These are phyloP conservation scores for Fusarium nanum DNA, from an alignment of 2,329 filamentous ascomycete species.

Conservation along the genomic window DNA sequence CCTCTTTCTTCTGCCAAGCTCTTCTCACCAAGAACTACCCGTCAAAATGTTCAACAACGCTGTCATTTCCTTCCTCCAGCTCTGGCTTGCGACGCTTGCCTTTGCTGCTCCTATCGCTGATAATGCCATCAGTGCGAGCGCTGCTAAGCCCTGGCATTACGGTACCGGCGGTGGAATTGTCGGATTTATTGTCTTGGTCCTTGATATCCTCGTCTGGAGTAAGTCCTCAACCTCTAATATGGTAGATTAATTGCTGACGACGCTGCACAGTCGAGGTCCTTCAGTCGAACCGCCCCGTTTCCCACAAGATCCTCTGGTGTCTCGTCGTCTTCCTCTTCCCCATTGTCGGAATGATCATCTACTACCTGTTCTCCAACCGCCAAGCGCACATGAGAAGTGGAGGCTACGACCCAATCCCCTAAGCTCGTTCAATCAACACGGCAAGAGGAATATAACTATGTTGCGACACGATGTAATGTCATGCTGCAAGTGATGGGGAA, in stretches of 20 bases:
- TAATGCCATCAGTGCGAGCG: constrained; percentile 49
- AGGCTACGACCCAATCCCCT: constrained; percentile 62
- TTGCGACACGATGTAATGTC: not conserved
- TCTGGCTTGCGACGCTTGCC: constrained; percentile 61
- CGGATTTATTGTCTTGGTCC: constrained; percentile 69
- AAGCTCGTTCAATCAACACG: not conserved
- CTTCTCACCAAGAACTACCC: accelerated
- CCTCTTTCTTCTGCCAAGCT: not conserved
- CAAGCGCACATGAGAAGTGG: constrained; percentile 62
- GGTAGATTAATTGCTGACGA: not conserved
- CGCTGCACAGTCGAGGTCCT: constrained; percentile 67
- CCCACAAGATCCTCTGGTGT: constrained; percentile 71
- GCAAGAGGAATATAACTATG: not conserved
- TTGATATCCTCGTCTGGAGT: constrained; percentile 74
- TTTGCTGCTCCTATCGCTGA: constrained; percentile 57
- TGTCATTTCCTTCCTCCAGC: constrained; percentile 40
- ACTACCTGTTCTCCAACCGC: constrained; percentile 73
- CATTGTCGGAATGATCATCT: constrained; percentile 69
- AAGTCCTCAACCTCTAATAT: constrained; percentile 48
- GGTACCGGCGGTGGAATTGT: constrained; percentile 71
- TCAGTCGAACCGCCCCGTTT: constrained; percentile 69
- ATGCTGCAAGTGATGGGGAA: accelerated
- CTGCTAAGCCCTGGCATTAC: constrained; percentile 64
- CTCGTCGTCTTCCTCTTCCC: constrained; percentile 74
- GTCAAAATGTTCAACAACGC: constrained; percentile 31